Evolutionary conservation across 495 filamentous ascomycete genomes (phyloP), one percentile per base, ranked within the genome.

Genomic region (Neohortaea acidophila): DNA sequence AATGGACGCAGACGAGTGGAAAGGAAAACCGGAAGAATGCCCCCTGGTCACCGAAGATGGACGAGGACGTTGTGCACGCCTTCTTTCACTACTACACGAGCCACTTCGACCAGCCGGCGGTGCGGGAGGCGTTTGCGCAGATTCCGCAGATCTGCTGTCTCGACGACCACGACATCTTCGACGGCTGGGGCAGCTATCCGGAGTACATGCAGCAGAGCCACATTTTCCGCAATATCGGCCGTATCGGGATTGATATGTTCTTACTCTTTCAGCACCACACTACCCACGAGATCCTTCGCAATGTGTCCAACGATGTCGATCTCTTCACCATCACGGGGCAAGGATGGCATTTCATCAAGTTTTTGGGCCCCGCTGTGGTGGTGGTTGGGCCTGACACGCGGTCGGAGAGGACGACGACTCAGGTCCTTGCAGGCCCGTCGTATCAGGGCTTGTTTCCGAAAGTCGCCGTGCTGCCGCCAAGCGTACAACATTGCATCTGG

Each of bases 51-150:
- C 80, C 87, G 12, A 73, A 80, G 33, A 81, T 94, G 51, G 84
- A 97, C 51, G 87, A 96, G 49, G 91, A 96, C 50, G 81, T 93
- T 10, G 75, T 77, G 14, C 83, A 94, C 60, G 87, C 87, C 2
- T 97, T 93, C 60, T 97, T 97, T 61, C 91, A 96, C 55, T 97
- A 94, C 56, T 97, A 97, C 51, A 91, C 86, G 10, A 86, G 80
- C 51, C 85, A 94, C 57, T 96, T 96, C 51, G 89, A 97, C 44
- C 91, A 96, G 59, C 82, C 86, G 8, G 80, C 86, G 59, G 56
- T 97, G 51, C 67, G 87, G 32, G 91, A 97, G 57, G 84, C 84
- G 0, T 96, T 93, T 64, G 89, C 89, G 5, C 91, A 96, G 61
- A 94, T 97, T 43, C 89, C 89, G 13, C 87, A 94, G 54, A 63